Evolutionary conservation across 192 early-diverging fungal genomes (phyloP), one percentile per base, ranked within the genome.

Genomic region (Backusella tarrabulga): DNA sequence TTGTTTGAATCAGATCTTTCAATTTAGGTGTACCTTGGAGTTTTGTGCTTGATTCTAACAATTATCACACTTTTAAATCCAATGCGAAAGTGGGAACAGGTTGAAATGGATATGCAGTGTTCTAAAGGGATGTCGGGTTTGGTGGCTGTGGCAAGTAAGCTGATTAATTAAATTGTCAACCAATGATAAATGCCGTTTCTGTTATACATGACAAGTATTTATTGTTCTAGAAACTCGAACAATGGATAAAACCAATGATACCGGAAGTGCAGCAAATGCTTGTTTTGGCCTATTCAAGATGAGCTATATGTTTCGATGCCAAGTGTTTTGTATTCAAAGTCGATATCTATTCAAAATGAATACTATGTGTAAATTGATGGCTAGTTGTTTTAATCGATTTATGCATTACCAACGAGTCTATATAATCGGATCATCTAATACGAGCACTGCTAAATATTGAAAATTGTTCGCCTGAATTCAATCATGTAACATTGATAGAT

Each of bases 1-100:
- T 90, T 17, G 88, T 86, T 15, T 87, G 91, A 56, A 99, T 94
- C 9, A 99, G 81, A 67, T 93, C 90, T 0, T 95, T 94, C 19
- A 99, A 86, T 83, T 97, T 98, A 12, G 96, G 97, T 69, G 97
- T 87, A 77, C 97, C 94, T 83, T 98, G 97, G 19, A 99, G 92
- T 81, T 99, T 99, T 34, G 98, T 97, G 76, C 95, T 90, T 80
- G 97, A 96, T 0, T 97, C 98, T 41, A 99, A 88, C 41, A 98
- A 83, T 0, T 96, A 97, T 56, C 93, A 89, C 1, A 97, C 93
- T 46, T 94, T 91, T 73, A 98, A 95, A 38, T 98, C 95, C 1
- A 98, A 87, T 54, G 88, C 83, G 29, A 60, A 94, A 95, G 72
- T 93, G 92, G 2, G 92, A 81, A 15, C 88, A 71, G 0, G 84